phyloP scores from a whole-genome alignment of 75 land plant genomes.

The Larix kaempferi region DNA sequence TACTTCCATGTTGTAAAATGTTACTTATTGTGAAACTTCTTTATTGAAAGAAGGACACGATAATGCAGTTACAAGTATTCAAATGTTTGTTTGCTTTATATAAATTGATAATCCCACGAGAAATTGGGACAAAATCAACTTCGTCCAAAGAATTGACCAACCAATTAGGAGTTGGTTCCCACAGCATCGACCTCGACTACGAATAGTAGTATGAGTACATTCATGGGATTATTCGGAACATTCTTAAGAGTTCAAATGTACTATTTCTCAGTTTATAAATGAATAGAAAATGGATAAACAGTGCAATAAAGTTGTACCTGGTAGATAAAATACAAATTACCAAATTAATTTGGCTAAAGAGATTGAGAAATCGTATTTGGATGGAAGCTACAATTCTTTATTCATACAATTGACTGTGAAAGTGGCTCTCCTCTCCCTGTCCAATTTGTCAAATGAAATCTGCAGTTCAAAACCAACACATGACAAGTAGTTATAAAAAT shows the following conservation, averaged over 20 bases:
- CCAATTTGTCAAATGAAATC: conserved; percentile 4
- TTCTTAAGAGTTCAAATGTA: background rate
- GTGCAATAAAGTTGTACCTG: background rate
- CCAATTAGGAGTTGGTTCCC: background rate
- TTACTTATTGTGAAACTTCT: background rate
- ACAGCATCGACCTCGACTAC: background rate
- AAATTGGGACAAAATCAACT: background rate
- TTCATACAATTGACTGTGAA: conserved; percentile 1
- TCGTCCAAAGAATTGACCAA: background rate
- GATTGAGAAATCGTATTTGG: background rate
- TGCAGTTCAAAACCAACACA: conserved; percentile 5
- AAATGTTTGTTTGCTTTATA: background rate
- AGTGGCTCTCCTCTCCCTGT: background rate
- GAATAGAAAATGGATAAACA: background rate
- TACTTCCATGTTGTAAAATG: background rate
- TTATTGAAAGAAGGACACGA: background rate
- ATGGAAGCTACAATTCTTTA: background rate
- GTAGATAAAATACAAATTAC: background rate
- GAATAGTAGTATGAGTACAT: background rate
- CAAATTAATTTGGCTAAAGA: background rate
- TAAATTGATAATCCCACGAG: background rate
- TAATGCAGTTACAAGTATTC: background rate
- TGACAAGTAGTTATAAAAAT: background rate
- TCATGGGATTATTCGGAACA: background rate
- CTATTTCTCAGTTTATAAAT: background rate